Conservation (phyloP, 208 protist genomes). For the Trypanosoma congolense region DNA sequence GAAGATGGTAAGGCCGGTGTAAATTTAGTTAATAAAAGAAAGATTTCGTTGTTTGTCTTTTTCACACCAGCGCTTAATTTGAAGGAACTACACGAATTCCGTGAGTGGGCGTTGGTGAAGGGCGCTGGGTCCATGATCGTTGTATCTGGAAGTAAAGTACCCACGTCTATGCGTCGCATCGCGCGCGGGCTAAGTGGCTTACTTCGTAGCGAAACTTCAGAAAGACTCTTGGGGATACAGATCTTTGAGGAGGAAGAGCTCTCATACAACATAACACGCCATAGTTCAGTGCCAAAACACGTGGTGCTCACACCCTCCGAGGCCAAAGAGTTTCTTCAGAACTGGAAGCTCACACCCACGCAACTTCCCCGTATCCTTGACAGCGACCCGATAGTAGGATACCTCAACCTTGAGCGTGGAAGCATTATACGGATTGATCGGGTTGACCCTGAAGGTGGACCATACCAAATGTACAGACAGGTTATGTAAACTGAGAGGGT, state of each 20-base stretch:
- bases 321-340: constrained; percentile 72
- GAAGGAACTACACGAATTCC: constrained; percentile 47
- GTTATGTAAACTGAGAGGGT: constrained; percentile 65
- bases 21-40: constrained; percentile 21
- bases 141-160: constrained; percentile 44
- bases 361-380: constrained; percentile 95
- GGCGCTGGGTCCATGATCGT: constrained; percentile 56
- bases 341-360: constrained; percentile 84
- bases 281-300: constrained; percentile 95
- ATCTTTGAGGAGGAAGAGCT: constrained; percentile 92
- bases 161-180: constrained; percentile 40
- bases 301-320: constrained; percentile 61
- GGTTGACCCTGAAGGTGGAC: constrained; percentile 90
- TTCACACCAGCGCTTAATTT: constrained; percentile 57
- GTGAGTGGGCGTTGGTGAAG: constrained; percentile 59
- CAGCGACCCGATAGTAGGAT: constrained; percentile 93
- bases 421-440: constrained; percentile 95
- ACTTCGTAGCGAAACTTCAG: constrained; percentile 34
- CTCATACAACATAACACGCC: constrained; percentile 93
- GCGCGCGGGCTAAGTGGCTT: constrained; percentile 61
- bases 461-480: constrained; percentile 97
- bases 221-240: constrained; percentile 79
- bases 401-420: constrained; percentile 89
- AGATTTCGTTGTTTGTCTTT: constrained; percentile 46
- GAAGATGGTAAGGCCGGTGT: no score